phyloP scores from a whole-genome alignment of 441 rosid species.

The Gossypium schwendimanii region DNA sequence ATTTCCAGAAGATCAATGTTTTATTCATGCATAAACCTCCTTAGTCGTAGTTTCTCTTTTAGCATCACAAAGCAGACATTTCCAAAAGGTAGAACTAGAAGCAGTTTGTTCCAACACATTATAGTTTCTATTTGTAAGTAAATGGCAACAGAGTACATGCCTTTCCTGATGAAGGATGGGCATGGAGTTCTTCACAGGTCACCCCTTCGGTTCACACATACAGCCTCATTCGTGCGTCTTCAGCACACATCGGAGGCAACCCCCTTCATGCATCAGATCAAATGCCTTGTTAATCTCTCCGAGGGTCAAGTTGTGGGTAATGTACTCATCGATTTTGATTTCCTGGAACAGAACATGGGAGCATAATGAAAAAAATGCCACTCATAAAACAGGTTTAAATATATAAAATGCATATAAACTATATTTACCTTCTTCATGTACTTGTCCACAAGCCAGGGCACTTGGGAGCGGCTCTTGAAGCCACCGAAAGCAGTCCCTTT shows the following conservation, averaged over 20 bases:
- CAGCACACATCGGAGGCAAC: constrained; percentile 87
- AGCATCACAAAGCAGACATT: not conserved
- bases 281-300: constrained; percentile 86
- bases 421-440: constrained; percentile 74
- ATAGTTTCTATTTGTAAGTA: not conserved
- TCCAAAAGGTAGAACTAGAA: not conserved
- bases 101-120: not conserved
- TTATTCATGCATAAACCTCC: not conserved
- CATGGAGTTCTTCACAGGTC: constrained; percentile 11
- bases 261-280: constrained; percentile 79
- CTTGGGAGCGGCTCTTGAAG: constrained; percentile 96
- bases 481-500: constrained; percentile 99
- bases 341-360: constrained; percentile 40
- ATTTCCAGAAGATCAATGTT: not conserved
- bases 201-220: constrained; percentile 11
- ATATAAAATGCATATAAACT: not conserved
- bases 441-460: constrained; percentile 97
- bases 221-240: constrained; percentile 28
- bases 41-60: not conserved
- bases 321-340: constrained; percentile 90
- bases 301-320: constrained; percentile 61
- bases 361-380: not conserved
- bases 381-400: not conserved
- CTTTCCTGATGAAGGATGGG: not conserved
- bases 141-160: not conserved